These are phyloP conservation scores for Camellia japonica DNA, from an alignment of 148 eudicot genomes.

Conservation along the genomic window DNA sequence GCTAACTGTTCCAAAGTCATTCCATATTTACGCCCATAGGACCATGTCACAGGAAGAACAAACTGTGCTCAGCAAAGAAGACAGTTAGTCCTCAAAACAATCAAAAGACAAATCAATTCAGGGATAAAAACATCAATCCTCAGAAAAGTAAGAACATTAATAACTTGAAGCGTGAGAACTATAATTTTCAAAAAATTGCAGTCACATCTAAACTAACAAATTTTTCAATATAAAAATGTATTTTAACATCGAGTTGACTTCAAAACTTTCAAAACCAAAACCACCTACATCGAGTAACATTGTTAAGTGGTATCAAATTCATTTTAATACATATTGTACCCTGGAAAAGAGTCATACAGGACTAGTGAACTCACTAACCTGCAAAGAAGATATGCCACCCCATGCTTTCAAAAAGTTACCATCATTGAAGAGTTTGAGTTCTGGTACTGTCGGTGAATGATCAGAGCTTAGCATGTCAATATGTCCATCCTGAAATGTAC, in stretches of 20 bases:
- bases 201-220: neutral
- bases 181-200: neutral
- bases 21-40: constrained; percentile 74
- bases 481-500: constrained; percentile 61
- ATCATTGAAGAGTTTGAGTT: constrained; percentile 65
- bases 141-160: neutral
- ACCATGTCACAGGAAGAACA: constrained; percentile 94
- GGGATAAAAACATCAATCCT: neutral
- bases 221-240: too few relatives aligned
- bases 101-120: neutral
- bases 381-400: constrained; percentile 98
- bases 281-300: neutral
- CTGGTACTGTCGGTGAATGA: constrained; percentile 83
- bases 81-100: constrained; percentile 8
- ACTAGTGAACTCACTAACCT: constrained; percentile 43
- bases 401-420: constrained; percentile 96
- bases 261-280: neutral
- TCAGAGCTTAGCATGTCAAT: constrained; percentile 97
- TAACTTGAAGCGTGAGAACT: neutral
- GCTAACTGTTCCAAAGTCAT: constrained; percentile 67
- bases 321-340: neutral
- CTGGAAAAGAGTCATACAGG: neutral
- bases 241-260: neutral
- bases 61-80: constrained; percentile 39
- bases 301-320: neutral